Evolutionary conservation across 2,329 filamentous ascomycete genomes (phyloP).

Genomic region (Nemania serpens): DNA sequence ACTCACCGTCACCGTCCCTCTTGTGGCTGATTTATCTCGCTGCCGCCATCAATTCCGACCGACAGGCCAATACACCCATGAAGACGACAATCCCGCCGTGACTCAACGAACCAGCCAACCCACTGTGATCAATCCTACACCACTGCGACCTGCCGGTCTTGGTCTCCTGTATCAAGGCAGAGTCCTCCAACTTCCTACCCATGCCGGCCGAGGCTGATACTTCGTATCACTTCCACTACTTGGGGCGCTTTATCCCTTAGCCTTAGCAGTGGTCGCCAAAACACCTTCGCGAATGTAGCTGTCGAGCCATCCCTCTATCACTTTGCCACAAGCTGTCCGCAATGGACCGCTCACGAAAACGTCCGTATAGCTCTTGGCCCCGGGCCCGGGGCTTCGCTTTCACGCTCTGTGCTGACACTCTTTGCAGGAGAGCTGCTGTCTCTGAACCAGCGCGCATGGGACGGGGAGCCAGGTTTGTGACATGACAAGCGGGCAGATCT

Average conservation of each 20-base stretch:
- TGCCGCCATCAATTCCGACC: not conserved
- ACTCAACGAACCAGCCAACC: conserved; percentile 3
- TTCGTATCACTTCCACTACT: conserved; percentile 48
- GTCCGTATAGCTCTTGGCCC: conserved; percentile 46
- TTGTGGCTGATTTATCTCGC: not conserved
- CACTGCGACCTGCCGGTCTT: conserved; percentile 26
- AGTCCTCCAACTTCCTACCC: conserved; percentile 39
- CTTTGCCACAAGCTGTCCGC: conserved; percentile 46
- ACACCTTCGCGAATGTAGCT: conserved; percentile 53
- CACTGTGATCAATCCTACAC: not conserved
- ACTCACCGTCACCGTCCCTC: not conserved
- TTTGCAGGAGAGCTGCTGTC: conserved; percentile 81
- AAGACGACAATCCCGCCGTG: not conserved
- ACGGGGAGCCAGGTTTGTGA: conserved; percentile 77
- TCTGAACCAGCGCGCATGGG: conserved; percentile 86
- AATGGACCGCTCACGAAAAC: conserved; percentile 70
- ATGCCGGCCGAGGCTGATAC: conserved; percentile 52
- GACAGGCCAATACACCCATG: not conserved
- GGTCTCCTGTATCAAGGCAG: conserved; percentile 34
- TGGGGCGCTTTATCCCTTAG: conserved; percentile 51
- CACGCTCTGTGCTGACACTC: conserved; percentile 11
- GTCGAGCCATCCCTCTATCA: conserved; percentile 35
- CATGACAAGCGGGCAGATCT: conserved; percentile 1
- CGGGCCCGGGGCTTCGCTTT: not conserved
- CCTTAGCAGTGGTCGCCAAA: conserved; percentile 48